Base-by-base conservation (phyloP, 2,329 filamentous ascomycete genomes). In the Pseudogymnoascus sp. region DNA sequence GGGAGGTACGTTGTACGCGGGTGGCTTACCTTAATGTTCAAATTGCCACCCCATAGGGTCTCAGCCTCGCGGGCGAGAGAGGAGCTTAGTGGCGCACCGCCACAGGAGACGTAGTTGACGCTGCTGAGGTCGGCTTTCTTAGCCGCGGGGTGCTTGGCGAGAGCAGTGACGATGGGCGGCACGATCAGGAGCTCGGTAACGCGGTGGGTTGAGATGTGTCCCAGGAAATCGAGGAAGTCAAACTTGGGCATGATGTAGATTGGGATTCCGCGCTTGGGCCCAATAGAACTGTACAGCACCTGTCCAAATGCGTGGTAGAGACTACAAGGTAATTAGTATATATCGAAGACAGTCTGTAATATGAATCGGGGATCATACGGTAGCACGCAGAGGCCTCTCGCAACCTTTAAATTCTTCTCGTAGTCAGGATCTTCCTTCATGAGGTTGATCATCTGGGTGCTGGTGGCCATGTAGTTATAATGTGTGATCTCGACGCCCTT, bases 401-500 rank as follows among this genome's bases (percentile, higher is more conserved):
- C 71, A 60, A 61, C 37, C 37, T 64, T 64, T n/a, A 36, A 11
- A 1, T 54, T 64, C n/a, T 25, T 39, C 43, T 64, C 28, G 60
- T 16, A 23, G 14, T 63, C 48, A 8, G 71, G 64, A 68, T 63
- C 65, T 63, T 68, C 34, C 65, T 57, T 62, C 60, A 48, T 34
- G 6, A 31, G 34, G 48, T 28, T 31, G 21, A 77, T 19, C 74
- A 85, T 83, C 66, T 89, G 85, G 7, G 78, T 70, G 68, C 85
- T 83, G 72, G 93, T 93, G 67, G 90, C 82, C 48, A 92, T 83
- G 71, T 91, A 90, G 69, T 91, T 89, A 65, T 80, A 79, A 75
- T 96, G 91, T n/a, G 86, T 85, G 68, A 95, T 89, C 75, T 90
- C 86, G 16, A 93, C 91, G 14, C 91, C 91, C 74, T 95, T 96